Conservation (phyloP, 306 rosid species). For the Adenanthera pavonina region DNA sequence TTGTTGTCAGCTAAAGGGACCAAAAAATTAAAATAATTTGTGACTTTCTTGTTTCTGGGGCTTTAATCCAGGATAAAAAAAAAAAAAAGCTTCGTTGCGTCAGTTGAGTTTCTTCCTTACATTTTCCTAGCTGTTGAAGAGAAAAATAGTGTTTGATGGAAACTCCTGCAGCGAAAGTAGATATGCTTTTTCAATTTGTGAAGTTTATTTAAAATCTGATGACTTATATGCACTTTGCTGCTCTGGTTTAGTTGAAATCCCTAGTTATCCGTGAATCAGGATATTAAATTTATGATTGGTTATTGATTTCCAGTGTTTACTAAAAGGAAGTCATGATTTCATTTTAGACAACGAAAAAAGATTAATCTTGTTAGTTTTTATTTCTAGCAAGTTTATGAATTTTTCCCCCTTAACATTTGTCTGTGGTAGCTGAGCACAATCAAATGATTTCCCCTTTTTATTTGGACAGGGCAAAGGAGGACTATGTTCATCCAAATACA, state of each 20-base stretch:
- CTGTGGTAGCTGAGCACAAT: not conserved
- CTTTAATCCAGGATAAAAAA: not conserved
- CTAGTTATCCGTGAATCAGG: not conserved
- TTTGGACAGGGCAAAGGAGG: conserved; percentile 67
- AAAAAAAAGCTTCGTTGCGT: not conserved
- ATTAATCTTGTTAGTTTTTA: not conserved
- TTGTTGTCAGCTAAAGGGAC: not conserved
- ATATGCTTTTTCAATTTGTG: not conserved
- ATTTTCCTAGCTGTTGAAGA: not conserved
- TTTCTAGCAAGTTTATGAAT: not conserved
- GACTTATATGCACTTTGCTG: not conserved
- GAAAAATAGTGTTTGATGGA: not conserved
- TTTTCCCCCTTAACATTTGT: not conserved
- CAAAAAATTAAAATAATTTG: not conserved
- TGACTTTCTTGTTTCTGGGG: conserved; percentile 1
- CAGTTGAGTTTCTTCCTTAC: not conserved
- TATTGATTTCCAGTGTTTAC: not conserved
- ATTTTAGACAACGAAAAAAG: not conserved
- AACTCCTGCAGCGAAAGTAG: not conserved
- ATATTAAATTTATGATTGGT: not conserved
- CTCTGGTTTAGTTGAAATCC: not conserved
- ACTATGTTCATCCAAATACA: conserved; percentile 72
- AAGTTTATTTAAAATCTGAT: not conserved
- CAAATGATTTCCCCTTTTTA: not conserved
- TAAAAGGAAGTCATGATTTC: not conserved